Evolutionary conservation across 2,329 filamentous ascomycete species (phyloP), one percentile per base, ranked within the genome.

Genomic region (Diaporthe capsici): DNA sequence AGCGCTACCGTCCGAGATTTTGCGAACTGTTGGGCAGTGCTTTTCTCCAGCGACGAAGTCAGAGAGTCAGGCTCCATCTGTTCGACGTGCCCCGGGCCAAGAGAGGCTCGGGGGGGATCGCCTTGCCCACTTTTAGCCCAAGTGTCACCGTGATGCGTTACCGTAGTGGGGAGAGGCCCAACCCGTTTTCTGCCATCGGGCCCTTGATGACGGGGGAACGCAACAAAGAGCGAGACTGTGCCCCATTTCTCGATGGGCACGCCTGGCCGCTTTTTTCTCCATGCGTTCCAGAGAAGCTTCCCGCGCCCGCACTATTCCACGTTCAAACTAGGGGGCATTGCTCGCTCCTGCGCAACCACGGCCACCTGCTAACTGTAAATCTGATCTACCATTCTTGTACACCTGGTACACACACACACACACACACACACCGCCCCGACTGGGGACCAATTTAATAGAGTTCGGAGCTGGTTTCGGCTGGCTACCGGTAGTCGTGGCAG

Each of bases 111-210:
- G 65, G n/a, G n/a, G 49, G 25, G 22, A 25, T 39, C 34, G 47
- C 34, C 49, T 55, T 55, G 49, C 65, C 65, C 65, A 70, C 65
- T 70, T 70, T 70, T 55, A 55, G 65, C 31, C 65, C 65, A 70
- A 42, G 65, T 70, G 65, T 55, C 34, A 70, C 65, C 34, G n/a
- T 70, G 65, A 55, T 51, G 65, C 31, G 47, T 49, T 68, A 39
- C 31, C 63, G 63, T 51, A 53, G 65, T 68, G 65, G 65, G 65
- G 22, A 39, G 31, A 47, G 39, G 25, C 22, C 65, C 49, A 68
- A 31, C 31, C 63, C 63, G 63, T 53, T 68, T 68, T 28, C 63
- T 68, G 47, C 42, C 61, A 65, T 28, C 39, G 28, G 42, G 44
- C 42, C 61, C 51, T 55, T 55, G 25, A 67, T 28, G 31, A 31